Conservation (phyloP, 345 rosid species). For the Turnera subulata region DNA sequence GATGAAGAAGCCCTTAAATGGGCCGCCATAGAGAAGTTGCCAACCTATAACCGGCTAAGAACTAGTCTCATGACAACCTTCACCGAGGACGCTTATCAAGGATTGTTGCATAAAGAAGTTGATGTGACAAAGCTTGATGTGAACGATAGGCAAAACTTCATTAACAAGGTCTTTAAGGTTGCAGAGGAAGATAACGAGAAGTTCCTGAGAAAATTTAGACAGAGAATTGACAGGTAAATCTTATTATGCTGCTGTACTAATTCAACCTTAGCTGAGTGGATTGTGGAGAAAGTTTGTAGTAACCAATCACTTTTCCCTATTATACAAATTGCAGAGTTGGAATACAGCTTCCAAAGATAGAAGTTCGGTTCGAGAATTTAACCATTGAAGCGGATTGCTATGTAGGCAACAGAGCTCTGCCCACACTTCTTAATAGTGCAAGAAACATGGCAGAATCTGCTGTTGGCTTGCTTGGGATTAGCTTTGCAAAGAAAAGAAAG, state of each 20-base stretch:
- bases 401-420: slow-evolving; percentile 53
- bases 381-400: slow-evolving; percentile 54
- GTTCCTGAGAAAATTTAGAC: slow-evolving; percentile 63
- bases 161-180: slow-evolving; percentile 59
- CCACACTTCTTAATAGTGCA: slow-evolving; percentile 40
- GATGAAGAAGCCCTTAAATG: slow-evolving; percentile 89
- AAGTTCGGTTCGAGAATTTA: slow-evolving; percentile 43
- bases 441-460: slow-evolving; percentile 42
- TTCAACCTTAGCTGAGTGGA: no score
- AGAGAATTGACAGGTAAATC: background rate
- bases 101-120: slow-evolving; percentile 38
- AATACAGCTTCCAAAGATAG: slow-evolving; percentile 46
- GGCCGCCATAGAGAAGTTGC: slow-evolving; percentile 87
- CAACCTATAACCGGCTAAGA: slow-evolving; percentile 69
- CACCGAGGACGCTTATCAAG: slow-evolving; percentile 32
- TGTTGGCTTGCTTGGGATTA: background rate
- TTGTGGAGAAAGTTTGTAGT: background rate
- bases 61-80: slow-evolving; percentile 58
- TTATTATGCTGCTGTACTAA: no score
- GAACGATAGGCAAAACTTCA: slow-evolving; percentile 57
- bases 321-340: slow-evolving; percentile 36
- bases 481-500: slow-evolving; percentile 29
- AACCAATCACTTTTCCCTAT: background rate
- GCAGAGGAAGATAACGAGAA: slow-evolving; percentile 81
- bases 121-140: slow-evolving; percentile 72